These are phyloP conservation scores for Lipomyces yamadae DNA, from an alignment of 805 yeast genomes.

Conservation along the genomic window DNA sequence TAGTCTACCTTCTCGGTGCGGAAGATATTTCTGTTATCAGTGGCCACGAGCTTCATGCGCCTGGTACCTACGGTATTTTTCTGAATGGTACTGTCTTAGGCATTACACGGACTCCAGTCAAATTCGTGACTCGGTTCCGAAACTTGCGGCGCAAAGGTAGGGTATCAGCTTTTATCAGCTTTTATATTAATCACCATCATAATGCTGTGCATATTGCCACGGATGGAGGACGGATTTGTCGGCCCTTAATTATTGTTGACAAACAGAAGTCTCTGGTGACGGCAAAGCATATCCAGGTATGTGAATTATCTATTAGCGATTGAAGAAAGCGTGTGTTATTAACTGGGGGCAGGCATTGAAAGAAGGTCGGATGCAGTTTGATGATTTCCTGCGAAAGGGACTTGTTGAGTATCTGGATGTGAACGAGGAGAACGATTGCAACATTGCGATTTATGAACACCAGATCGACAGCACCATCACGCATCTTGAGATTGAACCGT, in stretches of 20 bases:
- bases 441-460: constrained; percentile 84
- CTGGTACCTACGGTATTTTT: constrained; percentile 81
- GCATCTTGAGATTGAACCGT: constrained; percentile 94
- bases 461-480: constrained; percentile 64
- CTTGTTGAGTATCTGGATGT: constrained; percentile 95
- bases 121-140: constrained; percentile 80
- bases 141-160: constrained; percentile 79
- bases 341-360: constrained; percentile 50
- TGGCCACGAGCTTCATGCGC: constrained; percentile 76
- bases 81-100: constrained; percentile 95
- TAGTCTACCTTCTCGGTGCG: constrained; percentile 84
- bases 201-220: constrained; percentile 96
- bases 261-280: constrained; percentile 71
- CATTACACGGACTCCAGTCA: constrained; percentile 82
- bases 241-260: constrained; percentile 89
- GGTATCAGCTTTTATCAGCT: constrained; percentile 87
- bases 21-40: constrained; percentile 83
- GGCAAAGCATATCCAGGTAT: constrained; percentile 63
- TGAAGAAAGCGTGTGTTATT: background rate
- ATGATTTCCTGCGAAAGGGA: constrained; percentile 84
- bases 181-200: constrained; percentile 88
- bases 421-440: constrained; percentile 94
- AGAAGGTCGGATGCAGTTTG: constrained; percentile 80
- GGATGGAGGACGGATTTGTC: constrained; percentile 97
- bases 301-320: background rate